Evolutionary conservation across 257 asterid genomes (phyloP).

Genomic region (Pogostemon cablin): DNA sequence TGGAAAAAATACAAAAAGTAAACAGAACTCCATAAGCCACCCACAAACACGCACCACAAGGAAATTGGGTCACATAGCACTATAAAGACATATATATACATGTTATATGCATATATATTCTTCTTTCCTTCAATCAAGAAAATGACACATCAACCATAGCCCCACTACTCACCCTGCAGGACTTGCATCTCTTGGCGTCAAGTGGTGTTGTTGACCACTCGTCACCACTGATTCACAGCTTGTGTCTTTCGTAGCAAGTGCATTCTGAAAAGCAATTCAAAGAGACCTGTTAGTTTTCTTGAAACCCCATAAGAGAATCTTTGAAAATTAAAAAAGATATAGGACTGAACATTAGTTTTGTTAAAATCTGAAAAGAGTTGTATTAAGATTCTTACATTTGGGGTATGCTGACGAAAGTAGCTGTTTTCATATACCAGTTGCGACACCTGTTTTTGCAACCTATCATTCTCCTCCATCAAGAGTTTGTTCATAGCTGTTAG

Average conservation of each 20-base stretch:
- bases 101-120: background rate
- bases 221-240: conserved; percentile 96
- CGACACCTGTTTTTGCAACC: conserved; percentile 90
- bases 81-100: conserved; percentile 35
- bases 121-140: conserved; percentile 46
- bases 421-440: conserved; percentile 80
- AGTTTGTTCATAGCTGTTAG: conserved; percentile 91
- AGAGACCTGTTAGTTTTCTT: conserved; percentile 25
- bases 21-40: conserved; percentile 46
- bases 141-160: conserved; percentile 52
- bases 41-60: conserved; percentile 53
- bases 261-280: conserved; percentile 44
- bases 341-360: conserved; percentile 16
- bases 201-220: conserved; percentile 83
- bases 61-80: conserved; percentile 40
- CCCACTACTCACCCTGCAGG: conserved; percentile 96
- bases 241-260: conserved; percentile 78
- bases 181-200: conserved; percentile 94
- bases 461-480: conserved; percentile 89
- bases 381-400: conserved; percentile 45
- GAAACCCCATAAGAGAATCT: conserved; percentile 8
- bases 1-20: conserved; percentile 52
- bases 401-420: conserved; percentile 74
- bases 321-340: conserved; percentile 25
- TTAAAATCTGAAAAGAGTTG: background rate